Evolutionary conservation across 2,329 filamentous ascomycete genomes (phyloP).

Genomic region (Cryphonectria naterciae): DNA sequence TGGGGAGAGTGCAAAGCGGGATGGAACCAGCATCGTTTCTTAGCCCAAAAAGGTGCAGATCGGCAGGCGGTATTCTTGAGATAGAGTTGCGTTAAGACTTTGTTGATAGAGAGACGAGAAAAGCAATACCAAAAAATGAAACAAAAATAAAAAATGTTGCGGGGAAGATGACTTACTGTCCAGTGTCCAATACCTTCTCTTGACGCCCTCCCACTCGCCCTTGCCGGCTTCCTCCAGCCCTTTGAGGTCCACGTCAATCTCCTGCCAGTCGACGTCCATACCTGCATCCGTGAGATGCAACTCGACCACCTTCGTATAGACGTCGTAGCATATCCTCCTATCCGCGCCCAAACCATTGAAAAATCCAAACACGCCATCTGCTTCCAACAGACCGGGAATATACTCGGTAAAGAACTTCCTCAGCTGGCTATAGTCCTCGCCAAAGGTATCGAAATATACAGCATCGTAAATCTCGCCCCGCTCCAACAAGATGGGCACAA

Average conservation of each 20-base stretch:
- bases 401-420: constrained; percentile 86
- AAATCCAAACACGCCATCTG: constrained; percentile 78
- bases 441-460: constrained; percentile 98
- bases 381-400: constrained; percentile 77
- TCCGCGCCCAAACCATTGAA: constrained; percentile 94
- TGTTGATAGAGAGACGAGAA: constrained; percentile 28
- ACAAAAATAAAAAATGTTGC: not conserved
- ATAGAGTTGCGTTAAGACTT: constrained; percentile 33
- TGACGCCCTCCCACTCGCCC: constrained; percentile 86
- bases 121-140: not conserved
- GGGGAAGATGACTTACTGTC: constrained; percentile 56
- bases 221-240: constrained; percentile 67
- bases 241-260: constrained; percentile 71
- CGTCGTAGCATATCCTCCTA: constrained; percentile 90
- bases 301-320: constrained; percentile 90
- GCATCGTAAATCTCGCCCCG: constrained; percentile 76
- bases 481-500: constrained; percentile 70
- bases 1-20: not conserved
- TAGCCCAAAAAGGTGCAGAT: constrained; percentile 74
- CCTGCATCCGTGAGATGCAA: constrained; percentile 89
- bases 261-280: constrained; percentile 85
- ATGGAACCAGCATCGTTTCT: constrained; percentile 19
- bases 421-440: constrained; percentile 87
- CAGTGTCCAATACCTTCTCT: constrained; percentile 87
- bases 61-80: constrained; percentile 71